These are phyloP conservation scores for Colletotrichum lupini DNA, from an alignment of 2,329 filamentous ascomycete species.

Conservation along the genomic window DNA sequence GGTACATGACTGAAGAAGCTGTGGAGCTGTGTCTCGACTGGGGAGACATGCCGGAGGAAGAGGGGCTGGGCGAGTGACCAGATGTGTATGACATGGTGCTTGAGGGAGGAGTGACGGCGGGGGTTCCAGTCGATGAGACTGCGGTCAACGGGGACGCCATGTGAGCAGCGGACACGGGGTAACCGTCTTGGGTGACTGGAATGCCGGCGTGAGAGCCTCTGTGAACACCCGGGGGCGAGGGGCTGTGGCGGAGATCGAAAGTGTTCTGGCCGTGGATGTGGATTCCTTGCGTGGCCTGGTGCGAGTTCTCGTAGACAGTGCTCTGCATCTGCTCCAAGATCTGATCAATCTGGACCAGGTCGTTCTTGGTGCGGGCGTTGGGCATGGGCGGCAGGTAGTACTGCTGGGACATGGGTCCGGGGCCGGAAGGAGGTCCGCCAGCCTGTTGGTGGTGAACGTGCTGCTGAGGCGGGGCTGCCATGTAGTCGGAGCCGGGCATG, in stretches of 20 bases:
- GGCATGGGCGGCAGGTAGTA: conserved; percentile 90
- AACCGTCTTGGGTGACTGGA: conserved; percentile 48
- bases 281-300: conserved; percentile 82
- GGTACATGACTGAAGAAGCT: conserved; percentile 75
- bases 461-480: conserved; percentile 51
- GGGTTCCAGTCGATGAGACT: conserved; percentile 74
- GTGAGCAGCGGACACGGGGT: conserved; percentile 61
- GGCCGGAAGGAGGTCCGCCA: conserved; percentile 58
- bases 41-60: conserved; percentile 77
- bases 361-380: conserved; percentile 91
- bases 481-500: conserved; percentile 64
- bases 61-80: conserved; percentile 79
- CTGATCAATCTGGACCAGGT: conserved; percentile 92
- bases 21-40: conserved; percentile 70
- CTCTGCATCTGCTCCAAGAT: conserved; percentile 96
- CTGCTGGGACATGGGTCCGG: conserved; percentile 76
- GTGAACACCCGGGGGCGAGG: conserved; percentile 59
- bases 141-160: conserved; percentile 71
- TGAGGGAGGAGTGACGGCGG: conserved; percentile 80
- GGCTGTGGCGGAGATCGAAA: conserved; percentile 68
- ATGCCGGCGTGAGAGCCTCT: conserved; percentile 47
- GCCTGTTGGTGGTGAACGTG: conserved; percentile 55
- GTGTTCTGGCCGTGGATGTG: conserved; percentile 79
- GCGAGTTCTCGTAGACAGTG: conserved; percentile 94
- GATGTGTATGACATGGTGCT: conserved; percentile 82